phyloP scores from a whole-genome alignment of 306 rosid species.

The Abrus precatorius region DNA sequence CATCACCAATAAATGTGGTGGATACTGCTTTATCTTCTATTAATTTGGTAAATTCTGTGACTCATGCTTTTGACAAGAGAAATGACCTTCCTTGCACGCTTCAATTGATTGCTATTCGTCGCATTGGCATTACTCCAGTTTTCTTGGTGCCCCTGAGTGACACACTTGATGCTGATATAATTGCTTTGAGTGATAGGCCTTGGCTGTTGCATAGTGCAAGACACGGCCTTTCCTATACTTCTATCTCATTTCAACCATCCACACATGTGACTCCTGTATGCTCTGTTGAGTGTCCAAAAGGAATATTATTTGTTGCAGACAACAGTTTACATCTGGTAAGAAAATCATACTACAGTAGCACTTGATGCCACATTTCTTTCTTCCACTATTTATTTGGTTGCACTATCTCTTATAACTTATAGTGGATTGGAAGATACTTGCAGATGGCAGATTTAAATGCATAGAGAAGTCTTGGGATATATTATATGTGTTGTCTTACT shows the following conservation, averaged over 20 bases:
- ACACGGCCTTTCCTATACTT: slow-evolving; percentile 92
- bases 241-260: slow-evolving; percentile 92
- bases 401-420: slow-evolving; percentile 27
- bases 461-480: slow-evolving; percentile 21
- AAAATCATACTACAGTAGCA: slow-evolving; percentile 32
- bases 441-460: slow-evolving; percentile 33
- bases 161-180: slow-evolving; percentile 84
- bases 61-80: slow-evolving; percentile 54
- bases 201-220: slow-evolving; percentile 97
- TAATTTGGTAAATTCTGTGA: slow-evolving; percentile 55
- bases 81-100: slow-evolving; percentile 60
- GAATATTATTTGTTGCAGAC: slow-evolving; percentile 89
- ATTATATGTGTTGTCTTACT: slow-evolving; percentile 34
- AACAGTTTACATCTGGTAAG: slow-evolving; percentile 93
- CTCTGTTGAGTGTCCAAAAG: slow-evolving; percentile 89
- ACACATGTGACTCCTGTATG: slow-evolving; percentile 93
- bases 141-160: slow-evolving; percentile 90
- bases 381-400: slow-evolving; percentile 39
- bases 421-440: slow-evolving; percentile 36
- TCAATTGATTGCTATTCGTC: slow-evolving; percentile 90
- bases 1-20: slow-evolving; percentile 53
- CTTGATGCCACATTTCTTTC: slow-evolving; percentile 29
- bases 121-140: slow-evolving; percentile 96
- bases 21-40: slow-evolving; percentile 58
- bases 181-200: slow-evolving; percentile 92